These are phyloP conservation scores for Microthyrium microscopicum DNA, from an alignment of 2,329 filamentous ascomycete species.

Conservation along the genomic window DNA sequence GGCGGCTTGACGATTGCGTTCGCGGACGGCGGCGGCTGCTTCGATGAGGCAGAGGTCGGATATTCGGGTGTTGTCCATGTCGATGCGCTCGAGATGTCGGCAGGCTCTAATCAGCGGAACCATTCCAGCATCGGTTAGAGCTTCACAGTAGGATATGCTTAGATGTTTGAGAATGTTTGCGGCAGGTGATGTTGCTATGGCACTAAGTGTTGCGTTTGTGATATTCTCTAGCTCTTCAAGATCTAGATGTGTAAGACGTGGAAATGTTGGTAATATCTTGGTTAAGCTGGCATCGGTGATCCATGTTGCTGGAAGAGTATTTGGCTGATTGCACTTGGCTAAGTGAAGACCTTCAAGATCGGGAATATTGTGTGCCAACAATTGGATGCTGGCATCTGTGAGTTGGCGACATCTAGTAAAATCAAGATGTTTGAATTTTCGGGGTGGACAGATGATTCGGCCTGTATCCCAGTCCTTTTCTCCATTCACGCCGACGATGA, in stretches of 20 bases:
- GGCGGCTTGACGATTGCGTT: slow-evolving; percentile 37
- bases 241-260: slow-evolving; percentile 69
- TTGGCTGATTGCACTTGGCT: slow-evolving; percentile 46
- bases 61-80: slow-evolving; percentile 87
- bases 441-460: slow-evolving; percentile 55
- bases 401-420: slow-evolving; percentile 62
- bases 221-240: slow-evolving; percentile 69
- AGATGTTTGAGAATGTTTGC: slow-evolving; percentile 57
- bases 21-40: slow-evolving; percentile 62
- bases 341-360: slow-evolving; percentile 70
- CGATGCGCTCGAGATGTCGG: slow-evolving; percentile 49
- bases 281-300: slow-evolving; percentile 59
- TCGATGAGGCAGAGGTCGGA: slow-evolving; percentile 76
- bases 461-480: slow-evolving; percentile 69
- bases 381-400: slow-evolving; percentile 54
- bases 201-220: slow-evolving; percentile 57
- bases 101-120: slow-evolving; percentile 67
- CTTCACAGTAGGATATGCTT: slow-evolving; percentile 80
- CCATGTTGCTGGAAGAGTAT: too few relatives aligned
- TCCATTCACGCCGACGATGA: slow-evolving; percentile 61
- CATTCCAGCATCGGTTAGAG: slow-evolving; percentile 67
- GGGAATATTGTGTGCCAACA: slow-evolving; percentile 59
- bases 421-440: slow-evolving; percentile 70
- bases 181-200: slow-evolving; percentile 62
- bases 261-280: slow-evolving; percentile 56